These are phyloP conservation scores for Novymonas esmeraldas DNA, from an alignment of 208 protist genomes.

Conservation along the genomic window DNA sequence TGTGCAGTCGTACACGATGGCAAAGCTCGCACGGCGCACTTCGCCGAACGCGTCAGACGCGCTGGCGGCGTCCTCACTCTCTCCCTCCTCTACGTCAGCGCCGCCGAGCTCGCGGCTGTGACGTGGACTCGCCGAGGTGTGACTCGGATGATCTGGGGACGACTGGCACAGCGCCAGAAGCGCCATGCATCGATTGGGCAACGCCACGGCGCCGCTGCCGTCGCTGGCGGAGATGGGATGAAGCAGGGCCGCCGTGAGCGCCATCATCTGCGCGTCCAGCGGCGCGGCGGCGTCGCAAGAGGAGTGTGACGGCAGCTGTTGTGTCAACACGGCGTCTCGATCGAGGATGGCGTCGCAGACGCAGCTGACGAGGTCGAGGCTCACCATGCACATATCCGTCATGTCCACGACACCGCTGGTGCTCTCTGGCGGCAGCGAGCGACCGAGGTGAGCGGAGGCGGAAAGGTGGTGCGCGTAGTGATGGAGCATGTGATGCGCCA, in stretches of 20 bases:
- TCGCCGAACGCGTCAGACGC: slow-evolving; percentile 23
- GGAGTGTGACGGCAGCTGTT: slow-evolving; percentile 11
- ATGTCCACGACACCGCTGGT: slow-evolving; percentile 23
- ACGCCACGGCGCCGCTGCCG: slow-evolving; percentile 1
- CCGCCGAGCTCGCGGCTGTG: background rate
- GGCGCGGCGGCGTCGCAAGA: background rate
- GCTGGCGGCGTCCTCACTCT: background rate
- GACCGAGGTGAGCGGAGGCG: background rate
- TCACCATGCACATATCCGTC: slow-evolving; percentile 47
- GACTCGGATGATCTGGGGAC: slow-evolving; percentile 14
- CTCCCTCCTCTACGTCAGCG: background rate
- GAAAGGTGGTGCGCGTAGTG: slow-evolving; percentile 21
- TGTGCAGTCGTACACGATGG: slow-evolving; percentile 43
- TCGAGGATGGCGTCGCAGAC: slow-evolving; percentile 48
- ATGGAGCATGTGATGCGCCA: slow-evolving; percentile 24
- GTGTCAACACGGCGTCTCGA: slow-evolving; percentile 22
- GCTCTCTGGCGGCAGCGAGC: background rate
- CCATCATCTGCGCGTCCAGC: slow-evolving; percentile 15
- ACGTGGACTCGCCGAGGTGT: background rate
- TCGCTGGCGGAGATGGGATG: background rate
- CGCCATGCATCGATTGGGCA: slow-evolving; percentile 26
- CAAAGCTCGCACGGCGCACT: slow-evolving; percentile 47
- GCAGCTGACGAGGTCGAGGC: slow-evolving; percentile 58
- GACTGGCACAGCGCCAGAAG: slow-evolving; percentile 23
- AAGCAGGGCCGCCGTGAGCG: slow-evolving; percentile 16